A percentile compares a stretch with the other conserved stretches of the same genome.
Evolutionary conservation across 2,329 filamentous ascomycete species (phyloP).

Genomic region (Rutstroemia sp.): DNA sequence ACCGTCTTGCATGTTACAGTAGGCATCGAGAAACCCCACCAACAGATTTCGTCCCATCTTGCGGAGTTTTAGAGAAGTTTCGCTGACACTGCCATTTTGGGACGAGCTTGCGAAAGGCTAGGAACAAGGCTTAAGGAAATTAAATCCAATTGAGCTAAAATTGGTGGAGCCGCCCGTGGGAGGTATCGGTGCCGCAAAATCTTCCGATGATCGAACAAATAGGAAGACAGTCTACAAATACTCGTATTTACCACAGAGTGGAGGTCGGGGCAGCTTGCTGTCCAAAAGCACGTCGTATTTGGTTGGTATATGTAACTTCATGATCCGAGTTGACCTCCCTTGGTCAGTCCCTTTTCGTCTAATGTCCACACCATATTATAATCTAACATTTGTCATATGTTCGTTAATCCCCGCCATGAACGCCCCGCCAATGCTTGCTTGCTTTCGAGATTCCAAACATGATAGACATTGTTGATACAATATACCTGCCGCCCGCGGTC

Average conservation of each 20-base stretch:
- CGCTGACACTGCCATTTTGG: not conserved
- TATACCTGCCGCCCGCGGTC: not conserved
- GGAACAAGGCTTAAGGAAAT: not conserved
- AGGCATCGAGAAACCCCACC: not conserved
- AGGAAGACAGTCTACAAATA: not conserved
- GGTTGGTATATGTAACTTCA: constrained; percentile 8
- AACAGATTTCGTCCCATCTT: not conserved
- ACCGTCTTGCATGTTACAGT: not conserved
- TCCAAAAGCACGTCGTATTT: constrained; percentile 1
- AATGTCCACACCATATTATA: constrained; percentile 6
- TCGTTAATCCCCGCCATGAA: constrained; percentile 2
- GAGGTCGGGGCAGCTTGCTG: not conserved
- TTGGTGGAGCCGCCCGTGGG: not conserved
- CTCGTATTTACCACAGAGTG: not conserved
- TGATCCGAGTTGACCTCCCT: not conserved
- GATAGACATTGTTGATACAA: constrained; percentile 8
- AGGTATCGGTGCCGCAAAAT: not conserved
- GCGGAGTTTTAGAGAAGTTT: not conserved
- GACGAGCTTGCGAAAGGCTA: not conserved
- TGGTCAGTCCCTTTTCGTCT: not conserved
- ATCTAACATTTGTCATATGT: constrained; percentile 3
- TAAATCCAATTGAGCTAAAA: not conserved
- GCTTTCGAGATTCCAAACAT: constrained; percentile 2
- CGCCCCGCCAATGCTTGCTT: constrained; percentile 12
- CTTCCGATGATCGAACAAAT: not conserved